phyloP scores from a whole-genome alignment of 2,329 filamentous ascomycete species.

The Dryadomyces sulphureus region DNA sequence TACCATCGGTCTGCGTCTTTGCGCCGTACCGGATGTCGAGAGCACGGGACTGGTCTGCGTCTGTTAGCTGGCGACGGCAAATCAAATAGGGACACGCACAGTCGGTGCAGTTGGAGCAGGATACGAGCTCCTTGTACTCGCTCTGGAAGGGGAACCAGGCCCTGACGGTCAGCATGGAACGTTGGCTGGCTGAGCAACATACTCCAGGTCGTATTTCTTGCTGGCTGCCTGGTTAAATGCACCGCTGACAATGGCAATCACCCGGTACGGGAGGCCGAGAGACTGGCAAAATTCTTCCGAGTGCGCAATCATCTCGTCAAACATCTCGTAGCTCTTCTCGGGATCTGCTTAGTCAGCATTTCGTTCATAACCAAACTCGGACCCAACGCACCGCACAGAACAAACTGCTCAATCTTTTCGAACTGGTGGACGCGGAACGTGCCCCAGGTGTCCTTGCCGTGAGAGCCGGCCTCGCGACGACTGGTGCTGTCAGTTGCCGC shows the following conservation, averaged over 20 bases:
- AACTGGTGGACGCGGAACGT: slow-evolving; percentile 98
- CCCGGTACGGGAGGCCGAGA: slow-evolving; percentile 74
- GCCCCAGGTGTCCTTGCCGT: slow-evolving; percentile 72
- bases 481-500: not conserved
- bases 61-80: not conserved
- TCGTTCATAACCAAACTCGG: not conserved
- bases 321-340: slow-evolving; percentile 83
- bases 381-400: slow-evolving; percentile 21
- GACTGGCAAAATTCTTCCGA: slow-evolving; percentile 95
- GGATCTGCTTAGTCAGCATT: slow-evolving; percentile 46
- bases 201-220: slow-evolving; percentile 89
- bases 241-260: slow-evolving; percentile 91
- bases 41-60: slow-evolving; percentile 64
- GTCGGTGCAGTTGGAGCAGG: slow-evolving; percentile 95
- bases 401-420: slow-evolving; percentile 40
- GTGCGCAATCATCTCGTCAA: slow-evolving; percentile 80
- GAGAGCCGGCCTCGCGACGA: slow-evolving; percentile 84
- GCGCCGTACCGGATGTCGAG: slow-evolving; percentile 83
- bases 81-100: slow-evolving; percentile 30
- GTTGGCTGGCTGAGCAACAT: not conserved
- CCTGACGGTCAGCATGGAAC: not conserved
- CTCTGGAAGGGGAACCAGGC: slow-evolving; percentile 89
- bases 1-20: slow-evolving; percentile 63
- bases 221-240: slow-evolving; percentile 74
- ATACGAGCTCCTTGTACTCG: slow-evolving; percentile 97